Evolutionary conservation across 164 flowering plant genomes (phyloP).

Genomic region (Vitis labrusca): DNA sequence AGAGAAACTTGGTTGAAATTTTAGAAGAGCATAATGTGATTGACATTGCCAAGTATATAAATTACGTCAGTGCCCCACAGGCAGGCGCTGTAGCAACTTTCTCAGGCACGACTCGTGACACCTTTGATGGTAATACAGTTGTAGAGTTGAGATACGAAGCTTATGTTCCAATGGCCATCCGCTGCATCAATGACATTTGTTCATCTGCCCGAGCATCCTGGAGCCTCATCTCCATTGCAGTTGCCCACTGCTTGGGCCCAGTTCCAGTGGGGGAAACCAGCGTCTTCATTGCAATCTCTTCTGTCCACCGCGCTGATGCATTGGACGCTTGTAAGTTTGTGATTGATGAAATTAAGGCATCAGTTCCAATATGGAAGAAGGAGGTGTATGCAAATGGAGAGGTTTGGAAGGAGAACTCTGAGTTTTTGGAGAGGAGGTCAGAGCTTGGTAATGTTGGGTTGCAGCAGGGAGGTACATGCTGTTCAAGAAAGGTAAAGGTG

Average conservation of each 20-base stretch:
- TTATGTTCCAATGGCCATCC: constrained; percentile 85
- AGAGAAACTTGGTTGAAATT: constrained; percentile 63
- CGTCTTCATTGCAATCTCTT: constrained; percentile 76
- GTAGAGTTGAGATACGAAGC: constrained; percentile 89
- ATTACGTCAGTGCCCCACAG: too few species aligned
- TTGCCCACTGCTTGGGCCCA: constrained; percentile 74
- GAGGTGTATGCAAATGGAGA: constrained; percentile 90
- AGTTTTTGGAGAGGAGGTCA: constrained; percentile 63
- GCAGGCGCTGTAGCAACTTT: too few species aligned
- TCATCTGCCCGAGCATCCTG: constrained; percentile 64
- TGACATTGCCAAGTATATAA: too few species aligned
- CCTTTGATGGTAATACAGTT: constrained; percentile 78
- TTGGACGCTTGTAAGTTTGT: constrained; percentile 80
- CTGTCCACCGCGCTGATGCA: constrained; percentile 81
- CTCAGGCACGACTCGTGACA: too few species aligned
- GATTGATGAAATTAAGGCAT: constrained; percentile 91
- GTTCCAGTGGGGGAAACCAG: constrained; percentile 89
- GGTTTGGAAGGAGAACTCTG: constrained; percentile 92
- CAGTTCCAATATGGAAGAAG: constrained; percentile 98
- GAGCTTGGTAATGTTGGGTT: constrained; percentile 27
- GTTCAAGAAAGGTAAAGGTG: constrained; percentile 12
- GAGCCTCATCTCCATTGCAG: constrained; percentile 65
- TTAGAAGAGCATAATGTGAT: too few species aligned
- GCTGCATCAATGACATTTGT: constrained; percentile 64
- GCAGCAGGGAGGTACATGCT: constrained; percentile 3